phyloP scores from a whole-genome alignment of 2,329 filamentous ascomycete species.

The Hymenoscyphus linearis region DNA sequence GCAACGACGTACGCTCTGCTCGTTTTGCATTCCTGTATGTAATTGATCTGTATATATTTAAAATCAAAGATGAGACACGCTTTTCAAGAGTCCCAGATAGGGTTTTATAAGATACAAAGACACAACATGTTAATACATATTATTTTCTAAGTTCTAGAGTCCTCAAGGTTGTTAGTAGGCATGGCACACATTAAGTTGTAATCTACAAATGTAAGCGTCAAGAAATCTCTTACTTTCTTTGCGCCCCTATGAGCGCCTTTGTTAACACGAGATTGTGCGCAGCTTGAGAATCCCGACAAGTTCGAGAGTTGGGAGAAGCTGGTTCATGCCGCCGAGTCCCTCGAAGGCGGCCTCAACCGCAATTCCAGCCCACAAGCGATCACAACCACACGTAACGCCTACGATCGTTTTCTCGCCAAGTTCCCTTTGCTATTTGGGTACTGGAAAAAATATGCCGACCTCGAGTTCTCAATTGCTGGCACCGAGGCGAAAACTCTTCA shows the following conservation, averaged over 20 bases:
- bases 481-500: too few species aligned
- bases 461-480: slow-evolving; percentile 94
- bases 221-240: too few species aligned
- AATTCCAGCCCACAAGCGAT: slow-evolving; percentile 96
- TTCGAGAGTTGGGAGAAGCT: slow-evolving; percentile 96
- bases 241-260: background rate
- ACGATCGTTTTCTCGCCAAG: slow-evolving; percentile 88
- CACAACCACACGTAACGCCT: slow-evolving; percentile 76
- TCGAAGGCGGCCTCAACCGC: slow-evolving; percentile 90
- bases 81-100: too few species aligned
- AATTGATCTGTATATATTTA: too few species aligned
- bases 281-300: slow-evolving; percentile 66
- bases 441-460: slow-evolving; percentile 99
- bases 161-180: too few species aligned
- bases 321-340: slow-evolving; percentile 71
- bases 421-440: slow-evolving; percentile 96
- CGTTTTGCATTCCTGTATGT: too few species aligned
- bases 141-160: too few species aligned
- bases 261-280: slow-evolving; percentile 14
- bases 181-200: too few species aligned
- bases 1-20: slow-evolving; percentile 44
- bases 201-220: too few species aligned
- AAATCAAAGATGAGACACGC: too few species aligned
- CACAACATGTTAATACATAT: too few species aligned
- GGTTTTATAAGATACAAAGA: too few species aligned